Evolutionary conservation across 1,139 yeast genomes (phyloP).

Genomic region (Cylindricascospora bacillispora): DNA sequence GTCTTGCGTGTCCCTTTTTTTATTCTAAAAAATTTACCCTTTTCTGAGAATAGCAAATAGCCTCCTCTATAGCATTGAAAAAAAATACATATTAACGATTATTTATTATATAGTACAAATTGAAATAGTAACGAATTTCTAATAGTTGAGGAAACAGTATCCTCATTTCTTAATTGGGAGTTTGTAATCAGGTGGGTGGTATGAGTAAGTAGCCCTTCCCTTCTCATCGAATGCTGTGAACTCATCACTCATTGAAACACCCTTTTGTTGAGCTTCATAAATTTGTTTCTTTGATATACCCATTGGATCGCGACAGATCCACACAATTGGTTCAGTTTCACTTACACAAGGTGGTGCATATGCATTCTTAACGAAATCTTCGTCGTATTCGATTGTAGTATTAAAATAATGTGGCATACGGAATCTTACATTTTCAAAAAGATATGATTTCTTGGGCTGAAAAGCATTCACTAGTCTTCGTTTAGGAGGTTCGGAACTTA

Average conservation of each 20-base stretch:
- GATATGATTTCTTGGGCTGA: constrained; percentile 26
- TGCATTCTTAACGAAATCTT: constrained; percentile 32
- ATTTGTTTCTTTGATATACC: constrained; percentile 55
- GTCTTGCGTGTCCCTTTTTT: too few species aligned
- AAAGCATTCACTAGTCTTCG: constrained; percentile 25
- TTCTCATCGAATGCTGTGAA: constrained; percentile 45
- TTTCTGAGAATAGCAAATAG: too few species aligned
- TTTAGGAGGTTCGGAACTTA: constrained; percentile 6
- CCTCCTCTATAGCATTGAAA: too few species aligned
- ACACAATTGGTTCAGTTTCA: constrained; percentile 50
- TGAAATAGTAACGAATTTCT: too few species aligned
- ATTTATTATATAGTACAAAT: too few species aligned
- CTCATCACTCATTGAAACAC: constrained; percentile 45
- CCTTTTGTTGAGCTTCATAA: constrained; percentile 39
- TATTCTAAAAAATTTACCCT: too few species aligned
- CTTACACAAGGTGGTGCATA: constrained; percentile 54
- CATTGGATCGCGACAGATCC: constrained; percentile 60
- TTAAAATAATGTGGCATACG: constrained; percentile 28
- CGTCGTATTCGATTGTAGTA: constrained; percentile 26
- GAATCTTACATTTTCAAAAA: constrained; percentile 24
- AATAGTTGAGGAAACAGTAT: too few species aligned
- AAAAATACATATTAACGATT: too few species aligned
- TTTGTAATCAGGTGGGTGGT: constrained; percentile 45
- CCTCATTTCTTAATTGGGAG: constrained; percentile 11
- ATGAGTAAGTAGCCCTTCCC: constrained; percentile 40